Evolutionary conservation across 116 monocot genomes (phyloP).

Genomic region (Trichopus zeylanicus): DNA sequence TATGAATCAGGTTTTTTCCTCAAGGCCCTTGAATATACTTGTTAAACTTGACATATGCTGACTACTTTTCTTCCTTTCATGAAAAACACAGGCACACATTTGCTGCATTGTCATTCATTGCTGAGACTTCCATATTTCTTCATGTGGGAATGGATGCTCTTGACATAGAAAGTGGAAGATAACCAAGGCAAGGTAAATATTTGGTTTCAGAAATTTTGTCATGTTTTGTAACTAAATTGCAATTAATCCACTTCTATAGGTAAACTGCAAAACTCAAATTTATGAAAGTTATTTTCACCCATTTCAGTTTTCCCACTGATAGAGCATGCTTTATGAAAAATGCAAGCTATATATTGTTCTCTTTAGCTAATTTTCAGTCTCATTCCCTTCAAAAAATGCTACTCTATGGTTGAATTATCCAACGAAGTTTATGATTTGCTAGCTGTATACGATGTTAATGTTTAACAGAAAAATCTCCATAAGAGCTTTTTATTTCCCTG

Average conservation of each 20-base stretch:
- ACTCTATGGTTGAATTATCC: too few relatives aligned
- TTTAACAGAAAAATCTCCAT: not conserved
- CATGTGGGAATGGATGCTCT: slow-evolving; percentile 76
- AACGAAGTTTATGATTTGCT: not conserved
- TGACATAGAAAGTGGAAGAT: slow-evolving; percentile 72
- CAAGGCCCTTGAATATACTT: too few relatives aligned
- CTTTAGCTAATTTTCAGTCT: too few relatives aligned
- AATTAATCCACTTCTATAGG: too few relatives aligned
- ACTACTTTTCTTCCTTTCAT: not conserved
- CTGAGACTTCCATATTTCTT: slow-evolving; percentile 67
- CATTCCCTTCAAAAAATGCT: too few relatives aligned
- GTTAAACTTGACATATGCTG: not conserved
- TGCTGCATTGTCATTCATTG: slow-evolving; percentile 75
- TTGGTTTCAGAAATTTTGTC: not conserved
- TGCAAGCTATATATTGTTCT: too few relatives aligned
- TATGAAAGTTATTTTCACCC: too few relatives aligned
- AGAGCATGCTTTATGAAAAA: too few relatives aligned
- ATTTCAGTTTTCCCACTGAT: too few relatives aligned
- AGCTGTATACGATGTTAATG: not conserved
- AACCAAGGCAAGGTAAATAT: slow-evolving; percentile 36
- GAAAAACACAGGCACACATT: slow-evolving; percentile 50
- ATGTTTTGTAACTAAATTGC: not conserved
- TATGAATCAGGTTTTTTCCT: not conserved
- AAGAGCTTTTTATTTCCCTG: not conserved
- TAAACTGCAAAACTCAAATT: too few relatives aligned